These are phyloP conservation scores for Juncus inflexus DNA, from an alignment of 176 grass and related monocot genomes.

Conservation along the genomic window DNA sequence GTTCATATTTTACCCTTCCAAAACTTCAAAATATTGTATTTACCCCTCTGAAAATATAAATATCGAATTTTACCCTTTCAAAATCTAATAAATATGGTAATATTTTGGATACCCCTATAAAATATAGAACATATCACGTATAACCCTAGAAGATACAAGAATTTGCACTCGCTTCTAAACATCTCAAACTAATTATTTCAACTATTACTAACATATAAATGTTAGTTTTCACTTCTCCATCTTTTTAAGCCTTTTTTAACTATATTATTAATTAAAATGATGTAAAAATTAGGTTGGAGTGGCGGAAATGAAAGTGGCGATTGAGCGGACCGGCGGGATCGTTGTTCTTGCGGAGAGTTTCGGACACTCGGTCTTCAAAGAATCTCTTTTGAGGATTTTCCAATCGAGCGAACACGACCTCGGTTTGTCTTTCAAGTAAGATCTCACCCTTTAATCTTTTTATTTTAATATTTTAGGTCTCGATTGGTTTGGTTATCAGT, in stretches of 20 bases:
- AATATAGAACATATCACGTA: too few species aligned
- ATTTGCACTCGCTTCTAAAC: too few species aligned
- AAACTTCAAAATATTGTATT: too few species aligned
- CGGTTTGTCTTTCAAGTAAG: constrained; percentile 92
- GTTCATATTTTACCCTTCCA: neutral
- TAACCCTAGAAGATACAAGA: too few species aligned
- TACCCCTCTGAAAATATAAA: too few species aligned
- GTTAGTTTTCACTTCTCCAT: too few species aligned
- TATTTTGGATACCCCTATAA: too few species aligned
- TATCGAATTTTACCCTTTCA: too few species aligned
- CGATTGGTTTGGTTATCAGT: neutral
- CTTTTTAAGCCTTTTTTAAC: too few species aligned
- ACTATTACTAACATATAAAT: too few species aligned
- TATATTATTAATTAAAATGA: neutral
- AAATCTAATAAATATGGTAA: too few species aligned
- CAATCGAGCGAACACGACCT: constrained; percentile 71
- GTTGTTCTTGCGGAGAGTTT: constrained; percentile 93
- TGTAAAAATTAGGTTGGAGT: constrained; percentile 60
- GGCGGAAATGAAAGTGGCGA: constrained; percentile 91
- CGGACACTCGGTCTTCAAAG: constrained; percentile 92
- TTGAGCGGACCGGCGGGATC: constrained; percentile 87
- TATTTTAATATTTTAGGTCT: constrained; percentile 2
- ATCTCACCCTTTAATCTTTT: constrained; percentile 4
- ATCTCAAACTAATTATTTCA: too few species aligned
- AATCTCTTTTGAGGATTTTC: constrained; percentile 78